Conservation (phyloP, 1,284 basidiomycete genomes). For the Xerocomus amazonicus region DNA sequence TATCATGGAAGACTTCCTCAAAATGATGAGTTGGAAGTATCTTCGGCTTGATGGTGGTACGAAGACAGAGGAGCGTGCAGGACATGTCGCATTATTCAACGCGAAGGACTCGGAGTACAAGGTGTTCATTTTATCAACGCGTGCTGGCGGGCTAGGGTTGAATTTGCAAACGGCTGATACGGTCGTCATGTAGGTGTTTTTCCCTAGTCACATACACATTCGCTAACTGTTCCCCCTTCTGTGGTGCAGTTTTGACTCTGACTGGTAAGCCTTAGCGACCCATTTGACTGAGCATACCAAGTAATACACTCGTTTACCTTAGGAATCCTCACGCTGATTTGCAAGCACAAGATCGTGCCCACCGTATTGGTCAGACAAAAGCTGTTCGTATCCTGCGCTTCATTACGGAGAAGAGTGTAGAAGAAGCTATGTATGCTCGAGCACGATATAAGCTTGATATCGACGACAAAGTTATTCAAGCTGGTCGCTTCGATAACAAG, state of each 20-base stretch:
- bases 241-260: slow-evolving; percentile 74
- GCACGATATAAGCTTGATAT: slow-evolving; percentile 98
- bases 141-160: slow-evolving; percentile 96
- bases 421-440: slow-evolving; percentile 94
- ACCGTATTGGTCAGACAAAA: slow-evolving; percentile 99
- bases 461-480: slow-evolving; percentile 99
- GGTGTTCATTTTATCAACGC: slow-evolving; percentile 94
- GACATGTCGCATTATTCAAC: slow-evolving; percentile 90
- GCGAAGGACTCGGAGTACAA: slow-evolving; percentile 86
- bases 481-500: slow-evolving; percentile 99
- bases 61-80: slow-evolving; percentile 96
- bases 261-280: slow-evolving; percentile 51
- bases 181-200: slow-evolving; percentile 85
- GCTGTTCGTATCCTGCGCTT: slow-evolving; percentile 95
- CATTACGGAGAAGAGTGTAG: slow-evolving; percentile 97
- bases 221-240: slow-evolving; percentile 3
- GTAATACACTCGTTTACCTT: slow-evolving; percentile 11
- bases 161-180: slow-evolving; percentile 99
- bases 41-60: slow-evolving; percentile 97
- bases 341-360: slow-evolving; percentile 98
- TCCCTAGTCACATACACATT: slow-evolving; percentile 5
- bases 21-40: slow-evolving; percentile 87
- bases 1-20: slow-evolving; percentile 98
- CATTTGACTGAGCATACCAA: not conserved
- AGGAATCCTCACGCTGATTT: slow-evolving; percentile 98